Evolutionary conservation across 176 grass and related monocot species (phyloP).

Genomic region (Zea mays): DNA sequence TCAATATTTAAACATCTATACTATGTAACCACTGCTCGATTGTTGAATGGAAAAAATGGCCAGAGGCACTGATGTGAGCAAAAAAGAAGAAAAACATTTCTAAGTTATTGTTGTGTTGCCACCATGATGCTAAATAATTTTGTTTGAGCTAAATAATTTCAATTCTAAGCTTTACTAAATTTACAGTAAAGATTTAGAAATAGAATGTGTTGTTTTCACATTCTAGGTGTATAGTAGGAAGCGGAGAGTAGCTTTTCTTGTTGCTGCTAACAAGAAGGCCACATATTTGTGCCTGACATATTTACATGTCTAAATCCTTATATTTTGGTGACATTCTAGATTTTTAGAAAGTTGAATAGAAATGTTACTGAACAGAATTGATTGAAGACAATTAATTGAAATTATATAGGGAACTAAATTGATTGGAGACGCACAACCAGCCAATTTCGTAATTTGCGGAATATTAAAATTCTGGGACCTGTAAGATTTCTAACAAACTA

Average conservation of each 20-base stretch:
- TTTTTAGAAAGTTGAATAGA: background rate
- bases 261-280: background rate
- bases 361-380: too few species aligned
- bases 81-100: too few species aligned
- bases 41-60: too few species aligned
- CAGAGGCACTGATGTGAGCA: too few species aligned
- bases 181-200: too few species aligned
- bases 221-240: background rate
- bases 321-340: background rate
- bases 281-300: background rate
- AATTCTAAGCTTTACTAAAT: too few species aligned
- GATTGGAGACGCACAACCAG: constrained; percentile 11
- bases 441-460: constrained; percentile 26
- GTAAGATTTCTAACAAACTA: background rate
- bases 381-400: background rate
- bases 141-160: too few species aligned
- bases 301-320: background rate
- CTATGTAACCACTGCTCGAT: too few species aligned
- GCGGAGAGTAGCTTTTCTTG: background rate
- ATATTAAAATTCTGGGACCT: constrained; percentile 28
- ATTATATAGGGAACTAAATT: background rate
- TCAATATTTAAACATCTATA: too few species aligned
- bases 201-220: background rate
- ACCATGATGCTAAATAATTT: too few species aligned
- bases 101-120: too few species aligned